These are phyloP conservation scores for Aspergillus nidulans DNA, from an alignment of 495 filamentous ascomycete species.

Conservation along the genomic window DNA sequence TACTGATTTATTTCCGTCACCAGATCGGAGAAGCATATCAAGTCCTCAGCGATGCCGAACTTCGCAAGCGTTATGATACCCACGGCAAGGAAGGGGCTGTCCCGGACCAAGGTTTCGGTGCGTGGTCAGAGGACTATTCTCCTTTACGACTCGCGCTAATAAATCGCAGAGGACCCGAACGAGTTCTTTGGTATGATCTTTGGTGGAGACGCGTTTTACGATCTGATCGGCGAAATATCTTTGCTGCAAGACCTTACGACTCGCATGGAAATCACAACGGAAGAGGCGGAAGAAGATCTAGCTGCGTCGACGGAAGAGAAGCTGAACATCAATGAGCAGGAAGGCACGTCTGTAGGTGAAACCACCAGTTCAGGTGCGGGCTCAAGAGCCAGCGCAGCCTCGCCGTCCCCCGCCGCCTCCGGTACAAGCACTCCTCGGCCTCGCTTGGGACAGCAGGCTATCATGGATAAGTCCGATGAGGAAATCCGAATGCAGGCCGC, in stretches of 20 bases:
- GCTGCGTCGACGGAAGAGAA: conserved; percentile 48
- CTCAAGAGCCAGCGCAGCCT: conserved; percentile 18
- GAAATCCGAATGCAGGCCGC: conserved; percentile 68
- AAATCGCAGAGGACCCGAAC: conserved; percentile 68
- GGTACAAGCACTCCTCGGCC: conserved; percentile 66
- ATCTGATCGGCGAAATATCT: conserved; percentile 87
- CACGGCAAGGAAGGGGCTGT: conserved; percentile 90
- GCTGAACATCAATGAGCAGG: conserved; percentile 41
- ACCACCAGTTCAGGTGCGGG: conserved; percentile 20
- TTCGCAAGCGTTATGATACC: conserved; percentile 91
- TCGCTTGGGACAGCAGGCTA: conserved; percentile 67
- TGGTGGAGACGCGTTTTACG: conserved; percentile 90
- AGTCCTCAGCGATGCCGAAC: conserved; percentile 80
- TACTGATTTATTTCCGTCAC: background rate
- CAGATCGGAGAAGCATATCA: conserved; percentile 97
- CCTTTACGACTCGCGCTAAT: conserved; percentile 20
- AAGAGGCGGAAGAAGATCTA: conserved; percentile 60
- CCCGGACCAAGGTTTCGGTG: conserved; percentile 84
- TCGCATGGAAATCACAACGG: conserved; percentile 86
- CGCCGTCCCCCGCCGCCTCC: conserved; percentile 31
- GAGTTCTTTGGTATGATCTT: conserved; percentile 99
- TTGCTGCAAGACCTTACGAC: conserved; percentile 87
- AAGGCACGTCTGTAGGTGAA: conserved; percentile 32
- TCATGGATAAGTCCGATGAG: conserved; percentile 86
- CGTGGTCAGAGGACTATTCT: conserved; percentile 5